Conservation (phyloP, 129 eudicot genomes). For the Artemisia annua region DNA sequence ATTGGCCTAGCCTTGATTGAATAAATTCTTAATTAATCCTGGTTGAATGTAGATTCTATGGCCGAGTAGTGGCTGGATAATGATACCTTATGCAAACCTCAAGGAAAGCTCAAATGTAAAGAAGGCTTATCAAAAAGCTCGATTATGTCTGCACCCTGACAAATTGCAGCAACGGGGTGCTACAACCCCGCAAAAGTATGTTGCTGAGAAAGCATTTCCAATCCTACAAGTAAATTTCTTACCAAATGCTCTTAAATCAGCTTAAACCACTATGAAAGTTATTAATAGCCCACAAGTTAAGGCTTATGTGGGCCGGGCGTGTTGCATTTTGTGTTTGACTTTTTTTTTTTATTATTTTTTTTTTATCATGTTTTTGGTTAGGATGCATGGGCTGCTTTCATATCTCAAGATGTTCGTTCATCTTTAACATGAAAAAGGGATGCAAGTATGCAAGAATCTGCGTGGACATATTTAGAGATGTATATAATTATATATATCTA, state of each 20-base stretch:
- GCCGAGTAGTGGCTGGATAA: conserved; percentile 75
- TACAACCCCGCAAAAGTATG: conserved; percentile 52
- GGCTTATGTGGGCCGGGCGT: background rate
- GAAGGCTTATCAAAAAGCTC: conserved; percentile 81
- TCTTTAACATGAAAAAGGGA: conserved; percentile 20
- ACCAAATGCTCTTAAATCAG: too few relatives aligned
- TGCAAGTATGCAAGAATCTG: conserved; percentile 14
- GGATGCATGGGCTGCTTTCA: conserved; percentile 85
- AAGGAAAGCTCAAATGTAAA: conserved; percentile 64
- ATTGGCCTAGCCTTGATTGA: too few relatives aligned
- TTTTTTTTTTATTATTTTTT: background rate
- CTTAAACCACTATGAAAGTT: background rate
- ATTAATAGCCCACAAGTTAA: background rate
- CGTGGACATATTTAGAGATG: conserved; percentile 7
- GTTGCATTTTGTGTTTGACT: background rate
- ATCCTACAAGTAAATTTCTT: conserved; percentile 54
- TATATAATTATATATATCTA: background rate
- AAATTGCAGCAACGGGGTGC: conserved; percentile 84
- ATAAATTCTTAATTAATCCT: background rate
- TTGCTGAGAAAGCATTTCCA: conserved; percentile 75
- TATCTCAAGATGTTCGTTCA: conserved; percentile 49
- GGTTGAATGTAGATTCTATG: conserved; percentile 54
- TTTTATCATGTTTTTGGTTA: conserved; percentile 25
- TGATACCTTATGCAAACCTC: conserved; percentile 45
- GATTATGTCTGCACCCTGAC: conserved; percentile 77